A percentile compares a stretch with the other conserved stretches of the same genome.
phyloP scores from a whole-genome alignment of 441 rosid genomes.

The Populus trichocarpa region DNA sequence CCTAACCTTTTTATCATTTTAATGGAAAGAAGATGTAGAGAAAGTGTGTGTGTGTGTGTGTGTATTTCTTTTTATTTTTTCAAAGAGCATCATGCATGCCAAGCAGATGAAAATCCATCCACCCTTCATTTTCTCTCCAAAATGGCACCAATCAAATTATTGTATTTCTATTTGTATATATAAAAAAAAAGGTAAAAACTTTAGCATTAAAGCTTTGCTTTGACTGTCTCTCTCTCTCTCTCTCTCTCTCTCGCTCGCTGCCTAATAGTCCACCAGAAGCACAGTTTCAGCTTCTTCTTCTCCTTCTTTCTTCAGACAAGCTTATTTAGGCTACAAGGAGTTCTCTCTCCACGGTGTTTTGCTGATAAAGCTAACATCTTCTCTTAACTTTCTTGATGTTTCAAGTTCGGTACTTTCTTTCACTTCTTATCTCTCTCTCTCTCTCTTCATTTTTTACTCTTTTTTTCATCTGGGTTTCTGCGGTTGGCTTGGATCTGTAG shows the following conservation, averaged over 20 bases:
- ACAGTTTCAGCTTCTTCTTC: constrained; percentile 17
- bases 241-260: constrained; percentile 12
- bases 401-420: constrained; percentile 27
- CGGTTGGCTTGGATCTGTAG: constrained; percentile 37
- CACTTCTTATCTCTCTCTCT: not conserved
- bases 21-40: not conserved
- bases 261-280: constrained; percentile 26
- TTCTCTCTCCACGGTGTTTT: constrained; percentile 14
- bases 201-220: constrained; percentile 22
- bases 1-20: not conserved
- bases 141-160: not conserved
- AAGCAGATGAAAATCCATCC: not conserved
- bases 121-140: not conserved
- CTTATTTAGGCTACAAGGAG: constrained; percentile 1
- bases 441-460: constrained; percentile 10
- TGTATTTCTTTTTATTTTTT: too few species aligned
- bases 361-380: constrained; percentile 13
- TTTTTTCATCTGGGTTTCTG: constrained; percentile 28
- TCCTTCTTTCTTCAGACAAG: constrained; percentile 12
- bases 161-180: not conserved
- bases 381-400: constrained; percentile 13
- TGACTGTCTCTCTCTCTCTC: constrained; percentile 21
- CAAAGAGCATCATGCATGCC: not conserved
- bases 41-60: too few species aligned
- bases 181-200: not conserved